Percentiles rank a stretch among this genome's conserved stretches.
Conservation (phyloP, 805 yeast genomes). For the Saccharomycopsis microspora region DNA sequence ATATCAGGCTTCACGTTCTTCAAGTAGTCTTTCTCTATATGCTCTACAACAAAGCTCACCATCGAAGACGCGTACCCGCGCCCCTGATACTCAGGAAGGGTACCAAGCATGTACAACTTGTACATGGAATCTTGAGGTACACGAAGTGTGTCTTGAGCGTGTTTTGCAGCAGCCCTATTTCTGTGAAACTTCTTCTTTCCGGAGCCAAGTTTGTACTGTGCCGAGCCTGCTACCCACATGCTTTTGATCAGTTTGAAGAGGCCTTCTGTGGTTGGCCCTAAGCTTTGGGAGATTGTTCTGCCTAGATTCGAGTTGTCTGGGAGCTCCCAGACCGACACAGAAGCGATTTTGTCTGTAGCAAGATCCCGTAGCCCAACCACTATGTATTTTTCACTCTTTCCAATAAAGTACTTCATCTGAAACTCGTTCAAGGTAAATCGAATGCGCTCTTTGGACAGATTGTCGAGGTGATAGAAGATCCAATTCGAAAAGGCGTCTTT, state of each 20-base stretch:
- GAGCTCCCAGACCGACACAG: constrained; percentile 5
- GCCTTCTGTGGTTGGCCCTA: too few species aligned
- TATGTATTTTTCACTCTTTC: constrained; percentile 2
- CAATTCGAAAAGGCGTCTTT: constrained; percentile 3
- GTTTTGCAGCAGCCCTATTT: background rate
- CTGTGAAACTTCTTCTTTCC: constrained; percentile 4
- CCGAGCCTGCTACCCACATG: background rate
- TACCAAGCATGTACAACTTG: constrained; percentile 6
- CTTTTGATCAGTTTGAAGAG: background rate
- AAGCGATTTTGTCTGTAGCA: background rate
- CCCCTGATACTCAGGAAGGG: constrained; percentile 8
- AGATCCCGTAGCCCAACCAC: background rate
- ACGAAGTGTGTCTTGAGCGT: background rate
- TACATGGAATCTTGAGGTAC: background rate
- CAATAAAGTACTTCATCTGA: constrained; percentile 1
- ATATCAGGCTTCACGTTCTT: background rate
- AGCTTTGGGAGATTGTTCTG: background rate
- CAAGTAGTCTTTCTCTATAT: constrained; percentile 4
- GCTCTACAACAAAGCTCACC: constrained; percentile 1
- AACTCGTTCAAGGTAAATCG: background rate
- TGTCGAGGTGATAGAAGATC: constrained; percentile 2
- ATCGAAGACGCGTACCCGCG: constrained; percentile 3
- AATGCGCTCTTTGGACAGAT: background rate
- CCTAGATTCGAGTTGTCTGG: constrained; percentile 1
- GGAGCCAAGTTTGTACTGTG: background rate